phyloP scores from a whole-genome alignment of 441 rosid genomes.

The Syzygium syzygioides region DNA sequence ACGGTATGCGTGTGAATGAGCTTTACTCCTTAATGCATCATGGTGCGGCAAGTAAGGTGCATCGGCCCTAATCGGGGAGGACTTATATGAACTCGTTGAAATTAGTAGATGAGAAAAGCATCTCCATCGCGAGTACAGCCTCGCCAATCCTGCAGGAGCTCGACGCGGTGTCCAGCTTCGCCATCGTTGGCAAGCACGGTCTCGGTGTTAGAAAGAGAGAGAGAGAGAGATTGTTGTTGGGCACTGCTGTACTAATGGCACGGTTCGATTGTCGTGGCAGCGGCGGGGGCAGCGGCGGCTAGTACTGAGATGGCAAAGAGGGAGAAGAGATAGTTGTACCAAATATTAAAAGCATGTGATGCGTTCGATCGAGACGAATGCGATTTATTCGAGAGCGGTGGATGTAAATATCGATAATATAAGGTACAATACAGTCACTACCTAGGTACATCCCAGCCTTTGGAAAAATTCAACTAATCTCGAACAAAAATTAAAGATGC shows the following conservation, averaged over 20 bases:
- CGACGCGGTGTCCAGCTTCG: neutral
- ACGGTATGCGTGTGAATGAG: no score
- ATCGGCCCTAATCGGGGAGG: neutral
- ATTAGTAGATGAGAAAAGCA: neutral
- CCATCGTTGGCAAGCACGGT: neutral
- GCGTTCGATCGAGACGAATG: fast-evolving
- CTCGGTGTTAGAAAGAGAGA: neutral
- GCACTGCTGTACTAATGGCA: neutral
- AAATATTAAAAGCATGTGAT: neutral
- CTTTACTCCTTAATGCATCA: no score
- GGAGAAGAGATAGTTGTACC: neutral
- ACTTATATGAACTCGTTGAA: neutral
- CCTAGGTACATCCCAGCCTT: no score
- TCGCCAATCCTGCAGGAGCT: neutral
- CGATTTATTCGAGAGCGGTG: neutral
- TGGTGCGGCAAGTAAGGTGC: neutral
- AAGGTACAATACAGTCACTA: neutral
- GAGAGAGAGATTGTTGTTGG: neutral
- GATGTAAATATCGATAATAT: neutral
- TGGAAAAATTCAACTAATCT: no score
- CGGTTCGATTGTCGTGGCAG: neutral
- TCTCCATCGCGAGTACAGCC: neutral
- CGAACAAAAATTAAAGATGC: no score
- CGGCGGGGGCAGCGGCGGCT: fast-evolving
- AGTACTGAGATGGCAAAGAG: neutral